Conservation (phyloP, 73 alveolate species). For the Paramecium sonneborni region DNA sequence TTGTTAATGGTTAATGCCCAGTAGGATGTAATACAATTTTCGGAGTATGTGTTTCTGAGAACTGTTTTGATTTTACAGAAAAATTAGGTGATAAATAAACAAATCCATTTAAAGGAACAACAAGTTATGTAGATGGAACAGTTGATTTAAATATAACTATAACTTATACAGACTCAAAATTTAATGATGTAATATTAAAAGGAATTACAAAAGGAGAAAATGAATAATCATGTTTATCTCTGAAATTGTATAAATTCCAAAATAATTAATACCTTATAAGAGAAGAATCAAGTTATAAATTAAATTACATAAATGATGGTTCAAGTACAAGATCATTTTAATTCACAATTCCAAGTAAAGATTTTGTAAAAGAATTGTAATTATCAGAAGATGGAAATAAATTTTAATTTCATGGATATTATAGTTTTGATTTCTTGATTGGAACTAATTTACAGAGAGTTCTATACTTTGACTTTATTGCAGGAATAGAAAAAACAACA, state of each 20-base stretch:
- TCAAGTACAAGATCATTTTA: not conserved
- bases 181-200: not conserved
- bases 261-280: not conserved
- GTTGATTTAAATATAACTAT: not conserved
- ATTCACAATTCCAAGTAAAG: conserved; percentile 2
- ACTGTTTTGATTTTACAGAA: not conserved
- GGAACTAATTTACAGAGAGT: not conserved
- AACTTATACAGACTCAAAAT: not conserved
- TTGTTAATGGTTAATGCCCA: not conserved
- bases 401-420: not conserved
- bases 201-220: not conserved
- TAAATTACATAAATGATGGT: not conserved
- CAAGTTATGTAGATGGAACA: not conserved
- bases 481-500: not conserved
- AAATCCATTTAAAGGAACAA: not conserved
- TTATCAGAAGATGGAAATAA: not conserved
- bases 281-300: not conserved
- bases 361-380: not conserved
- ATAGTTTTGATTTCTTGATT: not conserved
- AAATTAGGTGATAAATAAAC: not conserved
- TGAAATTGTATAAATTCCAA: not conserved
- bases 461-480: not conserved
- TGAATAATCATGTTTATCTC: not conserved
- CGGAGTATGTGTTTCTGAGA: not conserved
- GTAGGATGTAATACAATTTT: not conserved